Evolutionary conservation across 1,284 basidiomycete species (phyloP), one percentile per base, ranked within the genome.

Genomic region (Ceratobasidium sp.): DNA sequence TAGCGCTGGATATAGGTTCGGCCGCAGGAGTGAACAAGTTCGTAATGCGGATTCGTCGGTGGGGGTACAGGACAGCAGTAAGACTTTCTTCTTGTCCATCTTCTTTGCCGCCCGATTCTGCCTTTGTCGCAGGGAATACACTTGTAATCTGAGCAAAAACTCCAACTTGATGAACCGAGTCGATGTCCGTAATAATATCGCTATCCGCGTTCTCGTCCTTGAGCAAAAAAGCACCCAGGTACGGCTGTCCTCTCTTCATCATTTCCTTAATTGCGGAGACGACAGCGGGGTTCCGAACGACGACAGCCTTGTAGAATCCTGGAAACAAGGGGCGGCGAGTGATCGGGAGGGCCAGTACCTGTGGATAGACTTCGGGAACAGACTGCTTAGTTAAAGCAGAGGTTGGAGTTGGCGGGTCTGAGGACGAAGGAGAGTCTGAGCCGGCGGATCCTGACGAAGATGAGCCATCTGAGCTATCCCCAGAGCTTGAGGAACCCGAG

Each of bases 91-190:
- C 94, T 84, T 88, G 88, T 33, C 79, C 80, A 17, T 83, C 90
- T 8, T 89, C 88, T 47, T 88, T 89, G 56, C 86, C 86, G n/a
- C 87, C 31, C 7, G 68, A 31, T 33, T 87, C 81, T 33, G 83
- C 83, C 15, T 83, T 82, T 73, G 82, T 86, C 6, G 93, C 91
- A 0, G 92, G 89, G 84, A 98, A 99, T 4, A 97, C 93, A 80
- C 94, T 96, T 0, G 97, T 99, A 78, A 99, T 96, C 85, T 99
- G 97, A 2, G 96, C 96, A 82, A 99, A 98, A 10, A 99, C 96
- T 78, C 98, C 98, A 75, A 98, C 95, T 3, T 90, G 89, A 84
- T 99, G 95, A 2, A 99, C 96, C 78, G 95, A 91, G 84, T 94
- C 90, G 68, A 95, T 84, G 81, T 94, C 92, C 78, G 93, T 94